Percentiles rank a stretch among this genome's conserved stretches.
Conservation (phyloP, 1,139 yeast genomes). For the Blastobotrys petasosporus region DNA sequence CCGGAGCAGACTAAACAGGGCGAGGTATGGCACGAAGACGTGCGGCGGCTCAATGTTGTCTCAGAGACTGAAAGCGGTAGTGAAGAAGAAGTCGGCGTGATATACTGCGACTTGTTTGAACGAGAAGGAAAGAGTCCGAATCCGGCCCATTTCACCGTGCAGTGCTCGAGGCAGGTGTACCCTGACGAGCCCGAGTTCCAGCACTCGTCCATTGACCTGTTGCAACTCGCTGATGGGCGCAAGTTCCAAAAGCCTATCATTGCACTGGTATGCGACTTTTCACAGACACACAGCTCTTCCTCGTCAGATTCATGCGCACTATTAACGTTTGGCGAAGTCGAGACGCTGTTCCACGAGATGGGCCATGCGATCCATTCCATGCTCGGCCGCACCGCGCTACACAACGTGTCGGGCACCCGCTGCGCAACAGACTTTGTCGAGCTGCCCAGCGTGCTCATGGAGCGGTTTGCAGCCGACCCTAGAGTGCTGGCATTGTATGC, state of each 20-base stretch:
- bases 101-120: conserved; percentile 63
- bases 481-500: conserved; percentile 72
- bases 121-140: conserved; percentile 55
- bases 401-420: conserved; percentile 90
- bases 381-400: conserved; percentile 85
- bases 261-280: conserved; percentile 80
- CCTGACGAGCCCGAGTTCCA: conserved; percentile 39
- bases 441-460: conserved; percentile 92
- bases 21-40: conserved; percentile 90
- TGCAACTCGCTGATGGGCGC: conserved; percentile 31
- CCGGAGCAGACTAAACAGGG: conserved; percentile 62
- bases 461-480: conserved; percentile 78
- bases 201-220: conserved; percentile 2
- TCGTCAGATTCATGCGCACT: conserved; percentile 39
- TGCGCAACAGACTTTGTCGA: conserved; percentile 97
- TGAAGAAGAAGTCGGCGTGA: conserved; percentile 55
- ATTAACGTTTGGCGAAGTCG: conserved; percentile 71
- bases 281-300: neutral
- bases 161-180: conserved; percentile 75
- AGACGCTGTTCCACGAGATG: conserved; percentile 95
- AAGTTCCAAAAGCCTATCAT: conserved; percentile 80
- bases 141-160: conserved; percentile 97
- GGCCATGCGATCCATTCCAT: conserved; percentile 99
- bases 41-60: conserved; percentile 70
- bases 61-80: conserved; percentile 54